These are phyloP conservation scores for Sarcocystis neurona DNA, from an alignment of 169 alveolate species.

Conservation along the genomic window DNA sequence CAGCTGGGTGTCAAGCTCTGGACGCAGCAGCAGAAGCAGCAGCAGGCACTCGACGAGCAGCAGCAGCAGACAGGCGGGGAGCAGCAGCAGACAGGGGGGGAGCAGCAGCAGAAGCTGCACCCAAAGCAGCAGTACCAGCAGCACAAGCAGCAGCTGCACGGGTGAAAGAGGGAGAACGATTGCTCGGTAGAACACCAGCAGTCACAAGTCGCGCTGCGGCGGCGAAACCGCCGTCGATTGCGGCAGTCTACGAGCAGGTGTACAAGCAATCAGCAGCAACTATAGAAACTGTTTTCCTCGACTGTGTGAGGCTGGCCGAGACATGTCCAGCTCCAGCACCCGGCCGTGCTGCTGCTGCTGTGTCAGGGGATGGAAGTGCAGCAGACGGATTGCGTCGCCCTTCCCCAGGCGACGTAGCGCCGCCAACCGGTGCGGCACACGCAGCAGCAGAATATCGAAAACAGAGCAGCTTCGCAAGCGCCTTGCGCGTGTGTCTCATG, in stretches of 20 bases:
- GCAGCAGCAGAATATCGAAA: no score
- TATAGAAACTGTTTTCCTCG: slow-evolving; percentile 31
- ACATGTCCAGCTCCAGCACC: neutral
- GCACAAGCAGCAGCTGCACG: neutral
- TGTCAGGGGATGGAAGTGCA: slow-evolving; percentile 2
- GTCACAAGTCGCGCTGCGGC: neutral
- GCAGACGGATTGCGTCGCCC: neutral
- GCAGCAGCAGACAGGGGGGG: no score
- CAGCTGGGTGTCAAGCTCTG: neutral
- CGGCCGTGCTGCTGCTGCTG: neutral
- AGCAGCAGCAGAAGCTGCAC: neutral
- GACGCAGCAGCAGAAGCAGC: neutral
- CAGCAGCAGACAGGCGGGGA: neutral
- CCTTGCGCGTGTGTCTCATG: slow-evolving; percentile 8
- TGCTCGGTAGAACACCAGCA: neutral
- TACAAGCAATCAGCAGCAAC: slow-evolving; percentile 33
- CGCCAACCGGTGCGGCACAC: neutral
- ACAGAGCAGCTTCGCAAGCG: neutral
- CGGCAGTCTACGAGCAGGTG: slow-evolving; percentile 29
- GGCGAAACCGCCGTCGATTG: neutral
- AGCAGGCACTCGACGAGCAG: neutral
- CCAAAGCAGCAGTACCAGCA: no score
- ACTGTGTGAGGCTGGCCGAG: slow-evolving; percentile 33
- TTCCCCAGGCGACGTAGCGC: neutral
- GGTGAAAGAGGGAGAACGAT: neutral